Conservation (phyloP, 257 asterid genomes). For the Jacaranda copaia region DNA sequence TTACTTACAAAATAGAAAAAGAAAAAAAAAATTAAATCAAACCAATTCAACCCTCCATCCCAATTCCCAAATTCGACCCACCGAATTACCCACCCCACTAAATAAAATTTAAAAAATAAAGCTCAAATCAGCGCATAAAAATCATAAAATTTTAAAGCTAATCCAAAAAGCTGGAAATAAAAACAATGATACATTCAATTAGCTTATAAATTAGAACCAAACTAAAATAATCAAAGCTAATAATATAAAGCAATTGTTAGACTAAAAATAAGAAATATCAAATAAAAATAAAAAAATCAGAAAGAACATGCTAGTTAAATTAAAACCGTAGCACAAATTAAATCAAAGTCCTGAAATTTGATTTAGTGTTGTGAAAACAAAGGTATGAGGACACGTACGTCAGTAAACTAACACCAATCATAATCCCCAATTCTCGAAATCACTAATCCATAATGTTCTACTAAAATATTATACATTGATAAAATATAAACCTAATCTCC, state of each 20-base stretch:
- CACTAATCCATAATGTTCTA: slow-evolving; percentile 21
- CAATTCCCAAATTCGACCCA: no score
- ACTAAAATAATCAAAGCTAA: neutral
- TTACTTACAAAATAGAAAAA: no score
- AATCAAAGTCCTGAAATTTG: neutral
- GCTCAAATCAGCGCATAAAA: neutral
- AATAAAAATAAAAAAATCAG: neutral
- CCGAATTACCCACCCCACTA: no score
- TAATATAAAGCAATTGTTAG: neutral
- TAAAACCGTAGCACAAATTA: neutral
- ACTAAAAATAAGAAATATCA: no score
- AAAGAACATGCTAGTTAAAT: neutral
- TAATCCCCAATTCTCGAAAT: neutral
- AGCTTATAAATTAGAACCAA: neutral
- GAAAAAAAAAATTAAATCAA: no score
- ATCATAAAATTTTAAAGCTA: no score
- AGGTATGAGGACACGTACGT: neutral
- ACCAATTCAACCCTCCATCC: no score
- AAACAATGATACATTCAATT: neutral
- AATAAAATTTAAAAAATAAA: neutral
- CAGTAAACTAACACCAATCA: neutral
- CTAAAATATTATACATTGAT: neutral
- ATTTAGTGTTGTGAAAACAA: slow-evolving; percentile 2
- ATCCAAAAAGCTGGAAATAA: neutral
- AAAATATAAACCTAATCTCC: slow-evolving; percentile 10